Conservation (phyloP, 1,284 basidiomycete genomes). For the Somion occarium region DNA sequence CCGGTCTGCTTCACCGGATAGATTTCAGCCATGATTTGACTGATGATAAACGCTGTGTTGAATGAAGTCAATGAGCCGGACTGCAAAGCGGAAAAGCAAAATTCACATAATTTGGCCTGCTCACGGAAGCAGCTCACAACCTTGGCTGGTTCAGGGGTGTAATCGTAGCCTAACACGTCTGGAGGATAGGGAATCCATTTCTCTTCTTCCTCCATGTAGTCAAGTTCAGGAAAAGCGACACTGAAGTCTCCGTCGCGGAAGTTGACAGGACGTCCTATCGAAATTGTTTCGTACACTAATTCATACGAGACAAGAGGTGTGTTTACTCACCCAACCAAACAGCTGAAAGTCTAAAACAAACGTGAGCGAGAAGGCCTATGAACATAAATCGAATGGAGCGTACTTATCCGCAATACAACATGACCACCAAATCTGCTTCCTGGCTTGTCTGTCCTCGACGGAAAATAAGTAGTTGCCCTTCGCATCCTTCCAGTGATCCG, state of each 20-base stretch:
- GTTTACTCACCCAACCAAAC: slow-evolving; percentile 27
- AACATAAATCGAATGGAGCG: slow-evolving; percentile 16
- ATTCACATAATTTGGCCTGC: slow-evolving; percentile 56
- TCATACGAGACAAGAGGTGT: background rate
- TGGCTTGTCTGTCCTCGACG: slow-evolving; percentile 68
- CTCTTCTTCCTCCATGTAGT: slow-evolving; percentile 50
- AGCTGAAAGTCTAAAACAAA: slow-evolving; percentile 21
- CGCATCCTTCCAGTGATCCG: slow-evolving; percentile 70
- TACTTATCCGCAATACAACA: slow-evolving; percentile 74
- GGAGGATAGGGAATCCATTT: slow-evolving; percentile 48
- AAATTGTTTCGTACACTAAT: background rate
- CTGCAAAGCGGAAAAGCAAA: slow-evolving; percentile 5
- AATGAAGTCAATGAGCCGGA: background rate
- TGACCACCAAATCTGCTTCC: slow-evolving; percentile 82
- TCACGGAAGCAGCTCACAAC: slow-evolving; percentile 59
- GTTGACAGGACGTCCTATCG: slow-evolving; percentile 59
- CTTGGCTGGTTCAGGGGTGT: slow-evolving; percentile 41
- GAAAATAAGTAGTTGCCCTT: slow-evolving; percentile 59
- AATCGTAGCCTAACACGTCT: slow-evolving; percentile 35
- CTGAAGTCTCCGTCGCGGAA: slow-evolving; percentile 76
- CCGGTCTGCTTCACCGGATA: slow-evolving; percentile 63
- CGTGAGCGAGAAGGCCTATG: slow-evolving; percentile 1
- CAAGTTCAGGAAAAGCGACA: slow-evolving; percentile 57
- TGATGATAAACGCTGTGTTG: slow-evolving; percentile 51
- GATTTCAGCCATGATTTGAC: slow-evolving; percentile 63